Evolutionary conservation across 495 filamentous ascomycete species (phyloP).

Genomic region (Tuber umbilicatum): DNA sequence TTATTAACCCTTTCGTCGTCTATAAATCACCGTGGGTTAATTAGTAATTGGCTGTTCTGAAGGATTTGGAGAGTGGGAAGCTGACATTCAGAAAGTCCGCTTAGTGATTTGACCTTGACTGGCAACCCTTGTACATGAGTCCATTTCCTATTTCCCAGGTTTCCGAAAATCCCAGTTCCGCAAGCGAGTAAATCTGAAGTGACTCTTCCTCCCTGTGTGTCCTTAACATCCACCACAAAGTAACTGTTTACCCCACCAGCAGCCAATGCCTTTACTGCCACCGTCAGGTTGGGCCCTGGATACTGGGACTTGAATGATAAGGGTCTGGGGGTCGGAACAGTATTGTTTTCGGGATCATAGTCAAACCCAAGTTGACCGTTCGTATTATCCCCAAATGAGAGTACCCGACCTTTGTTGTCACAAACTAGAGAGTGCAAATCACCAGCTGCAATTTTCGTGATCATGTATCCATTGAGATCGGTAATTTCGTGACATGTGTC

Average conservation of each 20-base stretch:
- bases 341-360: conserved; percentile 53
- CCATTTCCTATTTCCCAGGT: conserved; percentile 81
- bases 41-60: neutral
- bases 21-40: conserved; percentile 9
- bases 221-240: conserved; percentile 69
- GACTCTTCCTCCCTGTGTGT: conserved; percentile 48
- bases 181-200: conserved; percentile 78
- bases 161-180: conserved; percentile 76
- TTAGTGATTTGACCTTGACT: conserved; percentile 75
- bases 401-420: conserved; percentile 68
- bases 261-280: conserved; percentile 63
- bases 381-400: conserved; percentile 84
- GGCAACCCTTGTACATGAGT: conserved; percentile 74
- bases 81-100: conserved; percentile 65
- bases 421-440: conserved; percentile 79
- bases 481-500: conserved; percentile 72
- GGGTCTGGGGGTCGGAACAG: conserved; percentile 60
- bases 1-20: conserved; percentile 61
- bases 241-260: conserved; percentile 83
- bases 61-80: neutral
- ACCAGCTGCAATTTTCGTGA: conserved; percentile 69
- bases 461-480: conserved; percentile 55
- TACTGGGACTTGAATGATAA: conserved; percentile 67
- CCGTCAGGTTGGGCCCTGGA: conserved; percentile 51
- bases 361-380: conserved; percentile 79